phyloP scores from a whole-genome alignment of 1,139 yeast species.

The Geotrichum siamense region DNA sequence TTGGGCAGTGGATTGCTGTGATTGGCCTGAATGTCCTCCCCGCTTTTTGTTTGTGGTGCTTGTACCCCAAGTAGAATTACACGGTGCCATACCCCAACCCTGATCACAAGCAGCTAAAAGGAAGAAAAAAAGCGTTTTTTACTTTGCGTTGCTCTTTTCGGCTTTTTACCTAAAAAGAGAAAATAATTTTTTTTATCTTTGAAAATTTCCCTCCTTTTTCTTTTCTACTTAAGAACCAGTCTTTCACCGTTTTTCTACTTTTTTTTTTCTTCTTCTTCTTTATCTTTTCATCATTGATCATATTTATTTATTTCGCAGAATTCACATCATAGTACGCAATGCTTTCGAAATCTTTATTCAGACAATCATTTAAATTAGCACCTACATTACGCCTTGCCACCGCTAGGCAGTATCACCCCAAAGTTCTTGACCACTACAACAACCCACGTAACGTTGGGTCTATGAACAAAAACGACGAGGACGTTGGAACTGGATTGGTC shows the following conservation, averaged over 20 bases:
- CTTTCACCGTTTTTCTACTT: neutral
- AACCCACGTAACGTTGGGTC: constrained; percentile 97
- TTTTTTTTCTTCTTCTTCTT: neutral
- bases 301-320: neutral
- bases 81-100: too few relatives aligned
- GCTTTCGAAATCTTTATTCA: neutral
- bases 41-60: too few relatives aligned
- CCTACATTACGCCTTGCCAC: neutral
- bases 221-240: too few relatives aligned
- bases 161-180: too few relatives aligned
- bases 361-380: neutral
- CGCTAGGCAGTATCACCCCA: constrained; percentile 31
- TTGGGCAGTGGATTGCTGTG: too few relatives aligned
- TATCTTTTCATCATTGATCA: neutral
- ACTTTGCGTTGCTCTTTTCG: too few relatives aligned
- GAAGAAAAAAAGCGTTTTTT: too few relatives aligned
- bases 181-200: too few relatives aligned
- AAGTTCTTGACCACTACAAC: constrained; percentile 78
- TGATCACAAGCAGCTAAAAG: too few relatives aligned
- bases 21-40: too few relatives aligned
- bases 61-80: too few relatives aligned
- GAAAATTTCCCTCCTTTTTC: too few relatives aligned
- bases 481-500: constrained; percentile 96
- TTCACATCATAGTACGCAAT: neutral
- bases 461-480: constrained; percentile 62